Evolutionary conservation across 768 basidiomycete genomes (phyloP).

Genomic region (Gymnopilus junonius): DNA sequence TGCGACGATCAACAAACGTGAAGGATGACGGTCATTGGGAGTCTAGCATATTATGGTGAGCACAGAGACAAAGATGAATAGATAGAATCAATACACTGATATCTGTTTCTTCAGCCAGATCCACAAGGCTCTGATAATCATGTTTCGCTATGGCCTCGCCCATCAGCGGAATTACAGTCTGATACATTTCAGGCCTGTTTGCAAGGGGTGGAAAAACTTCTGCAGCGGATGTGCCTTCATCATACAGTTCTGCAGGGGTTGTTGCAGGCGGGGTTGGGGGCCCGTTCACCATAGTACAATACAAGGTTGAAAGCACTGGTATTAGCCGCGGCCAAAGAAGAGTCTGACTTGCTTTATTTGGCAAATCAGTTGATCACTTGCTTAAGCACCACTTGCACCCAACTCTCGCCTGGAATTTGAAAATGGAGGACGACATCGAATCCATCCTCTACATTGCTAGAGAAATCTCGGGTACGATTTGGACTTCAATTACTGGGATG

Average conservation of each 20-base stretch:
- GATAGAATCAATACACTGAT: constrained; percentile 46
- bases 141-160: constrained; percentile 47
- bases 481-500: constrained; percentile 3
- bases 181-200: constrained; percentile 43
- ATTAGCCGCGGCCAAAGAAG: neutral
- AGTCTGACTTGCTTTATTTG: neutral
- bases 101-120: constrained; percentile 55
- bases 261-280: constrained; percentile 69
- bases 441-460: constrained; percentile 89
- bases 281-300: constrained; percentile 53
- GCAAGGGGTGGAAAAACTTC: constrained; percentile 17
- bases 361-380: neutral
- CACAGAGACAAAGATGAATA: neutral
- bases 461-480: constrained; percentile 78
- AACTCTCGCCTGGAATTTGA: constrained; percentile 10
- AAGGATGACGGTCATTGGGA: constrained; percentile 41
- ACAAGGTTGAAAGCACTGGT: neutral
- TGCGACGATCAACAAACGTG: constrained; percentile 55
- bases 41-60: constrained; percentile 28
- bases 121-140: constrained; percentile 46
- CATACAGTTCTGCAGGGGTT: constrained; percentile 57
- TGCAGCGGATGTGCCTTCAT: constrained; percentile 39
- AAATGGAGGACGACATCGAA: constrained; percentile 84
- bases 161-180: constrained; percentile 48
- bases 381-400: neutral